Evolutionary conservation across 768 basidiomycete species (phyloP).

Genomic region (Mrakia blollopis): DNA sequence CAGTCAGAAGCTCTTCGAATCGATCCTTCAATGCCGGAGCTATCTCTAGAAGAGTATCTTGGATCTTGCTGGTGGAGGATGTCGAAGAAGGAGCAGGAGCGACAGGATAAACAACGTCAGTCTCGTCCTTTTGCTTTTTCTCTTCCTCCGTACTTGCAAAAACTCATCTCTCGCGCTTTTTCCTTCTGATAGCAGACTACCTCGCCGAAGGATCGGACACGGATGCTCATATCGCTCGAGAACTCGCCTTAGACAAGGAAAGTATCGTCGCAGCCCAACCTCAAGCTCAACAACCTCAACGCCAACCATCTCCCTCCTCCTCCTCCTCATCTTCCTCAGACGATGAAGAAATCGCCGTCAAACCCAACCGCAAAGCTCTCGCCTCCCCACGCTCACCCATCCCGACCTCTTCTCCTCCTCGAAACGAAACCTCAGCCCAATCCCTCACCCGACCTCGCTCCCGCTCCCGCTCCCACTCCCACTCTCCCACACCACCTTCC

Average conservation of each 20-base stretch:
- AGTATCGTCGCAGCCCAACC: neutral
- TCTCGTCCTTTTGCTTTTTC: neutral
- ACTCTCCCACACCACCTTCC: neutral
- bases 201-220: neutral
- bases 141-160: neutral
- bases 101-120: constrained; percentile 1
- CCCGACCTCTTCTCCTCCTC: neutral
- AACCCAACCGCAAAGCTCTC: neutral
- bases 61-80: neutral
- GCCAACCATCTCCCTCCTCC: neutral
- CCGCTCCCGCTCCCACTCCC: no score
- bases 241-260: neutral
- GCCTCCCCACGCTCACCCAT: neutral
- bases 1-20: neutral
- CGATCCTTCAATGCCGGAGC: neutral
- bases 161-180: neutral
- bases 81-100: neutral
- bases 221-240: neutral
- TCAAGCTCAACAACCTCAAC: neutral
- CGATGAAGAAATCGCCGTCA: neutral
- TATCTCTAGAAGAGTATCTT: neutral
- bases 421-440: neutral
- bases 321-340: neutral
- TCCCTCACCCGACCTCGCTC: neutral
- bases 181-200: neutral